These are phyloP conservation scores for Nicotiana tomentosiformis DNA, from an alignment of 257 asterid genomes.

Conservation along the genomic window DNA sequence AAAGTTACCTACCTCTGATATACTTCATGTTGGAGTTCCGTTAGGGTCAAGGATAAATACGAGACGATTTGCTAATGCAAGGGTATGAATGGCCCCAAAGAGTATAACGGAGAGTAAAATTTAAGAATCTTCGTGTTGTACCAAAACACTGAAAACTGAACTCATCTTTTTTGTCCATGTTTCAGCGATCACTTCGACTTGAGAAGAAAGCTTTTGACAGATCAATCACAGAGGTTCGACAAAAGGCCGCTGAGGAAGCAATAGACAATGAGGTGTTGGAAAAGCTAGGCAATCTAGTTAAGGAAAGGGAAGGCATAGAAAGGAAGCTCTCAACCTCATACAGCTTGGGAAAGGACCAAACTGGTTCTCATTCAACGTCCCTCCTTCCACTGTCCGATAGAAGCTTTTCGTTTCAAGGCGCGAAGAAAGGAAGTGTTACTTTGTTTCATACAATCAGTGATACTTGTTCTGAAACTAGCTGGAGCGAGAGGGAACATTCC, in stretches of 20 bases:
- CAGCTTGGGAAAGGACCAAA: conserved; percentile 71
- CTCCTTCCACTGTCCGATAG: conserved; percentile 49
- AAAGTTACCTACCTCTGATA: neutral
- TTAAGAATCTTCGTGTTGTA: neutral
- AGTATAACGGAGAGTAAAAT: neutral
- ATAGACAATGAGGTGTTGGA: conserved; percentile 41
- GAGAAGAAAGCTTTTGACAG: conserved; percentile 66
- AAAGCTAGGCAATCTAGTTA: conserved; percentile 50
- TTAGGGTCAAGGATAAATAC: neutral
- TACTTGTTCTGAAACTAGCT: conserved; percentile 24
- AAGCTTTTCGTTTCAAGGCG: conserved; percentile 60
- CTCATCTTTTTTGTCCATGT: neutral
- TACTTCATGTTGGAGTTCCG: neutral
- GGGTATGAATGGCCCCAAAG: neutral
- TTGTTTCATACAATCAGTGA: conserved; percentile 49
- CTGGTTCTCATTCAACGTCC: conserved; percentile 26
- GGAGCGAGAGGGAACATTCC: conserved; percentile 20
- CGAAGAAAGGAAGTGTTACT: conserved; percentile 55
- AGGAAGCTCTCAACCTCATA: conserved; percentile 81
- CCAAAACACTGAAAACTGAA: neutral
- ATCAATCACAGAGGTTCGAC: conserved; percentile 64
- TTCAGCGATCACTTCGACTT: conserved; percentile 66
- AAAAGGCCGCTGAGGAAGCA: conserved; percentile 48
- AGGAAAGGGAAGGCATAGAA: conserved; percentile 53
- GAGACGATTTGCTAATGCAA: neutral